Evolutionary conservation across 2,329 filamentous ascomycete genomes (phyloP).

Genomic region (Botrytis squamosa): DNA sequence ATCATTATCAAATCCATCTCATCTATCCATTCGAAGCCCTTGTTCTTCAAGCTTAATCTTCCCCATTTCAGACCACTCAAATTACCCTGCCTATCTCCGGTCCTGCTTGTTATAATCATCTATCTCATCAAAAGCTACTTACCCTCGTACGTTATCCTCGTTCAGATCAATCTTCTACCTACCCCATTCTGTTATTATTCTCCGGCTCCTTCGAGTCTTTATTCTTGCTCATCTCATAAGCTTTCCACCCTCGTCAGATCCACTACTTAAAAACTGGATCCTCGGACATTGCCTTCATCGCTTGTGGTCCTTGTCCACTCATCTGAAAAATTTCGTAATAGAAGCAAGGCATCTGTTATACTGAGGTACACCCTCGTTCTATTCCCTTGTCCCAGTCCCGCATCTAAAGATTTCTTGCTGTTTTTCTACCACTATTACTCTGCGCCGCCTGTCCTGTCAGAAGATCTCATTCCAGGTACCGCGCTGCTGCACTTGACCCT

Average conservation of each 20-base stretch:
- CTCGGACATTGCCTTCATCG: constrained; percentile 38
- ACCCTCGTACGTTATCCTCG: constrained; percentile 33
- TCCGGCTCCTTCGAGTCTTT: constrained; percentile 30
- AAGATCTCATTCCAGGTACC: constrained; percentile 36
- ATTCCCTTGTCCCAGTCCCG: constrained; percentile 34
- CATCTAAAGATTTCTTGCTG: constrained; percentile 24
- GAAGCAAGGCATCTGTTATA: constrained; percentile 38
- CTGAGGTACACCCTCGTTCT: constrained; percentile 39
- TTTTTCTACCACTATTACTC: constrained; percentile 28
- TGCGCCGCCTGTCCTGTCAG: constrained; percentile 31
- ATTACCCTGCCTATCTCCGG: constrained; percentile 11
- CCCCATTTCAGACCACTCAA: constrained; percentile 16
- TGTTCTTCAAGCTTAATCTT: constrained; percentile 21
- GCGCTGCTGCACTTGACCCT: constrained; percentile 37
- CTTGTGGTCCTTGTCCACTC: constrained; percentile 31
- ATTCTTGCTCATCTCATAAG: constrained; percentile 21
- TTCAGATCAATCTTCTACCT: constrained; percentile 35
- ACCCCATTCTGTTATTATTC: constrained; percentile 30
- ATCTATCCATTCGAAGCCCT: constrained; percentile 20
- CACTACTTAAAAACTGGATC: constrained; percentile 35
- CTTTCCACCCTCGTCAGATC: constrained; percentile 34
- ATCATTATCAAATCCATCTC: constrained; percentile 17
- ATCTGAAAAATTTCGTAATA: constrained; percentile 36
- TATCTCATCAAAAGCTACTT: constrained; percentile 22
- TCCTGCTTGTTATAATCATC: constrained; percentile 25